These are phyloP conservation scores for Ceratocystis harringtonii DNA, from an alignment of 2,329 filamentous ascomycete genomes.

Conservation along the genomic window DNA sequence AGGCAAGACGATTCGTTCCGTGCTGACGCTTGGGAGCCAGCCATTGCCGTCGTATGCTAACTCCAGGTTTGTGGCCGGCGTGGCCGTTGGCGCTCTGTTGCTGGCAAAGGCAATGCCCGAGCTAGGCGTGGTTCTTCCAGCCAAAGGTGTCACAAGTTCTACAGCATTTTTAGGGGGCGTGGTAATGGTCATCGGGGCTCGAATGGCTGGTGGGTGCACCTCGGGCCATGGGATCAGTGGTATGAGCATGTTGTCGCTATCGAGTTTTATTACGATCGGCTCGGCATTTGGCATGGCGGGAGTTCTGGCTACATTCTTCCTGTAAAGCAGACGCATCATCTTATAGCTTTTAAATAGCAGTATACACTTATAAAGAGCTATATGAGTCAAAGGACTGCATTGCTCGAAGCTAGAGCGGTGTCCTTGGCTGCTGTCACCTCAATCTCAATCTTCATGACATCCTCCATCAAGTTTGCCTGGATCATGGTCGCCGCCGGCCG, in stretches of 20 bases:
- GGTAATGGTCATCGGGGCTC: constrained; percentile 43
- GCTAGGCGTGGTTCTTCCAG: constrained; percentile 20
- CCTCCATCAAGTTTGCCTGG: constrained; percentile 36
- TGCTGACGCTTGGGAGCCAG: constrained; percentile 23
- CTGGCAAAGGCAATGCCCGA: constrained; percentile 22
- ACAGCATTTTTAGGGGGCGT: constrained; percentile 39
- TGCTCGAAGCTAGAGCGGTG: background rate
- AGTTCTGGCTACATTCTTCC: constrained; percentile 20
- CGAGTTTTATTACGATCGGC: constrained; percentile 46
- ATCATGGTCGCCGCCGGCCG: constrained; percentile 40
- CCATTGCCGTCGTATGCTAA: constrained; percentile 27
- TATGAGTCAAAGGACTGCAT: background rate
- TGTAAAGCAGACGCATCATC: constrained; percentile 10
- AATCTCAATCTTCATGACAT: constrained; percentile 32
- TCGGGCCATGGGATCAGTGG: constrained; percentile 56
- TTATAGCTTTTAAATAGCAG: background rate
- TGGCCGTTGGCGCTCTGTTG: constrained; percentile 32
- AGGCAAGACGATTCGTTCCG: constrained; percentile 38
- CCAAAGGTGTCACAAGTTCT: constrained; percentile 24
- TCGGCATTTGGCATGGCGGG: constrained; percentile 40
- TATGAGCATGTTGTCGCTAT: constrained; percentile 44
- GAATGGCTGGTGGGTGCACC: constrained; percentile 51
- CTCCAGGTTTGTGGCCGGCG: constrained; percentile 38
- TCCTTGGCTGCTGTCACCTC: constrained; percentile 27
- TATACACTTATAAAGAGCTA: background rate